These are phyloP conservation scores for Alternaria alternata DNA, from an alignment of 2,329 filamentous ascomycete species.

Conservation along the genomic window DNA sequence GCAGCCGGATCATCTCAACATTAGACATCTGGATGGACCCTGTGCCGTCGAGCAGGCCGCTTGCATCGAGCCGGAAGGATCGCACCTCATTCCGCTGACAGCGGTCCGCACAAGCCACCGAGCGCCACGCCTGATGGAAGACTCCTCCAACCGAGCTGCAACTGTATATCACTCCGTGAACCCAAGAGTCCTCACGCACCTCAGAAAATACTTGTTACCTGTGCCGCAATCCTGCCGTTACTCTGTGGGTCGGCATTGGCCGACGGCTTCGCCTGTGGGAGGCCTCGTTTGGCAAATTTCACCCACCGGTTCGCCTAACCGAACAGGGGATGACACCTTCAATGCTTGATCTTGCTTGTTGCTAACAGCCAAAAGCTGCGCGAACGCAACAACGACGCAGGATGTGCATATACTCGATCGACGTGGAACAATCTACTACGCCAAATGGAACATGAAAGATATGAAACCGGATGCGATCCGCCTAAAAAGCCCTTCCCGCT, in stretches of 20 bases:
- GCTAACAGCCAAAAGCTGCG: background rate
- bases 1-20: conserved; percentile 1
- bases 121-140: conserved; percentile 2
- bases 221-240: conserved; percentile 10
- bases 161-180: conserved; percentile 2
- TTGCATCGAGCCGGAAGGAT: conserved; percentile 1
- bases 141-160: conserved; percentile 7
- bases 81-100: background rate
- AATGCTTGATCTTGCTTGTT: background rate
- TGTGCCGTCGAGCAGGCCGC: background rate
- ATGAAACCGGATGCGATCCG: background rate
- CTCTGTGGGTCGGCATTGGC: conserved; percentile 8
- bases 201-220: background rate
- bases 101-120: conserved; percentile 8
- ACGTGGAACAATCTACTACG: background rate
- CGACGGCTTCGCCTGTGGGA: conserved; percentile 3
- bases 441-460: background rate
- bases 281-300: conserved; percentile 8
- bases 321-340: background rate
- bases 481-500: background rate
- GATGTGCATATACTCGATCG: background rate
- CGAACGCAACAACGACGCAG: background rate
- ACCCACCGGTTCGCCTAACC: conserved; percentile 10
- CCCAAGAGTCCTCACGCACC: background rate
- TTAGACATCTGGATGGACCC: background rate